Base-by-base conservation (phyloP, 495 filamentous ascomycete species). In the Penicillium crystallinum region DNA sequence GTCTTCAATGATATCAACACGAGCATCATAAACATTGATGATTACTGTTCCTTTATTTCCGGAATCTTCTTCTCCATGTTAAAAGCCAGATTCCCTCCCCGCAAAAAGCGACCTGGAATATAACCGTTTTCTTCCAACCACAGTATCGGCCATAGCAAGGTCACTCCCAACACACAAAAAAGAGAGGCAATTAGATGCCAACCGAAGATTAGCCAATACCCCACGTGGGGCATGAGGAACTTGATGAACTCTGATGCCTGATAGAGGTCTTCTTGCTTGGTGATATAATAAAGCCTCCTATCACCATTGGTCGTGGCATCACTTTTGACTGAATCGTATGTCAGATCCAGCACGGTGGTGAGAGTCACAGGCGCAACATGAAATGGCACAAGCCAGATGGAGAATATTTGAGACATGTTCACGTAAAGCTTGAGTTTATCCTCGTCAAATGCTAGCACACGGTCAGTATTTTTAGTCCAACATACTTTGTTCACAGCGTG, bases 201-300 rank as follows among this genome's bases (percentile, higher is more conserved):
- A 2, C 73, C 29, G 57, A 76, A 72, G 0, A 88, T 66, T 5
- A 81, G 9, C 12, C 77, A 72, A 30, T 64, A 37, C 1, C 70
- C 72, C 9, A 71, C 54, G 46, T 67, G 68, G 4, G 71, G 74
- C 30, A 76, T 14, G 25, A 75, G 21, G 54, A 93, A 95, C 54
- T 85, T 85, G 39, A 93, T 67, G 56, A 88, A 86, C 58, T 96
- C 84, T 27, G 86, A 84, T 3, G 82, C 73, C 63, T 93, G 89
- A 58, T 96, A 96, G 17, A 91, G 69, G 59, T 96, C 90, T 52
- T 93, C 83, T 60, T 96, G 90, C 31, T 73, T 76, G 10, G 70
- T 57, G 58, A 96, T 90, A 58, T 83, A 85, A 67, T 89, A 92
- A 14, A 63, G 40, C n/a, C 64, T 63, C 11, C 52, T 37, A 12